A percentile compares a stretch with the other conserved stretches of the same genome.
phyloP scores from a whole-genome alignment of 345 rosid species.

The Dimocarpus longan region DNA sequence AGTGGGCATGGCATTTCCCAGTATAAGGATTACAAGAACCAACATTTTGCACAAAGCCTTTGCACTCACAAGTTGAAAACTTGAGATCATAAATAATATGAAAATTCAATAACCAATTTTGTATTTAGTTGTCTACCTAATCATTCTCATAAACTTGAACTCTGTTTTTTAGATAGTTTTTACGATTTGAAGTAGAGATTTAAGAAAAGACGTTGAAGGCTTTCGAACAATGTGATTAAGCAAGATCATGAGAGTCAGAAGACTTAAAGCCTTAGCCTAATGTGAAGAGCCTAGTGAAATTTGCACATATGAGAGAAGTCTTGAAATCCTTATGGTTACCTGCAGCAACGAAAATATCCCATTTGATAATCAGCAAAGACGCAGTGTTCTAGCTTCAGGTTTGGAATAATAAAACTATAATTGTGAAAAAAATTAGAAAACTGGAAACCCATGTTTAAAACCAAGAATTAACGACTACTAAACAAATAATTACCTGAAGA shows the following conservation, averaged over 20 bases:
- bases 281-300: slow-evolving; percentile 84
- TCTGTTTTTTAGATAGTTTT: slow-evolving; percentile 26
- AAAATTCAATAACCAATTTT: slow-evolving; percentile 7
- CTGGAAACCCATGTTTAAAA: no score
- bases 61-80: not conserved
- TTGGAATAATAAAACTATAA: not conserved
- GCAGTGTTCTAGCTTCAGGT: not conserved
- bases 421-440: no score
- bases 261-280: slow-evolving; percentile 86
- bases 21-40: not conserved
- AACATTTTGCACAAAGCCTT: not conserved
- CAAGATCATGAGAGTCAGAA: slow-evolving; percentile 67
- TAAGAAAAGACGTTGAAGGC: slow-evolving; percentile 72
- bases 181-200: slow-evolving; percentile 72
- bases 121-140: not conserved
- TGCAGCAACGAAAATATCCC: slow-evolving; percentile 21
- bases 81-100: not conserved
- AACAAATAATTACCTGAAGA: no score
- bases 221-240: slow-evolving; percentile 80
- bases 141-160: not conserved
- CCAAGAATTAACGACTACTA: no score
- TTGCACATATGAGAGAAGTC: slow-evolving; percentile 83
- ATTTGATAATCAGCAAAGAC: not conserved
- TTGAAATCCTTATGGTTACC: slow-evolving; percentile 84
- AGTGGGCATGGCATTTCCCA: not conserved